Percentiles rank a stretch among this genome's conserved stretches.
Evolutionary conservation across 164 flowering plant genomes (phyloP).

Genomic region (Nymphaea thermarum): DNA sequence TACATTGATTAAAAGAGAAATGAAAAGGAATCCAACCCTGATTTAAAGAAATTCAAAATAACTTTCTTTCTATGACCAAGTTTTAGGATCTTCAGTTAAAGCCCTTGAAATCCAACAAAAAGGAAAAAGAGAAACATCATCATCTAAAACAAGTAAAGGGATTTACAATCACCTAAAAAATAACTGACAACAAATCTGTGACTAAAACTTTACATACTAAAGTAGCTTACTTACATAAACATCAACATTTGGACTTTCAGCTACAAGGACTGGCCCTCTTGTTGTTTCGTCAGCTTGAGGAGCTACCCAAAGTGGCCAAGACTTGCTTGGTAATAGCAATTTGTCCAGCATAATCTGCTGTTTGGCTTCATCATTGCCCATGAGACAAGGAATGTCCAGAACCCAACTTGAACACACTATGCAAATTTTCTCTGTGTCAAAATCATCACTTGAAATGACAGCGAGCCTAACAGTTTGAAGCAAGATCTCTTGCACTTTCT

Average conservation of each 20-base stretch:
- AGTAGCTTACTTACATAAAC: slow-evolving; percentile 18
- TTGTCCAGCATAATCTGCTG: slow-evolving; percentile 61
- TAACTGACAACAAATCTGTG: background rate
- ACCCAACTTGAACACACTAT: slow-evolving; percentile 55
- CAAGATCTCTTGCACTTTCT: slow-evolving; percentile 28
- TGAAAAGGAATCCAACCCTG: too few species aligned
- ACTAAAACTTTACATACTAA: background rate
- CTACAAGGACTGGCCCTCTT: slow-evolving; percentile 16
- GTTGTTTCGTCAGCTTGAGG: slow-evolving; percentile 19
- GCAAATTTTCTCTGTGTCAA: slow-evolving; percentile 15
- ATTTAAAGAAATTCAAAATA: too few species aligned
- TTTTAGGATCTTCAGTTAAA: too few species aligned
- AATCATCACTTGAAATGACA: slow-evolving; percentile 26
- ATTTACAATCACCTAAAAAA: too few species aligned
- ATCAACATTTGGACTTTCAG: slow-evolving; percentile 11
- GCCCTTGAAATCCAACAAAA: too few species aligned
- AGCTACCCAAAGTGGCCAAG: slow-evolving; percentile 54
- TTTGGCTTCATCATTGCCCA: slow-evolving; percentile 32
- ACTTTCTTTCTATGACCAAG: too few species aligned
- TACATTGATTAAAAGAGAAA: too few species aligned
- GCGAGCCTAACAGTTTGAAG: slow-evolving; percentile 40
- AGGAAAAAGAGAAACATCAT: too few species aligned
- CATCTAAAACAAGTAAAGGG: too few species aligned
- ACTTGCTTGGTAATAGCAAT: slow-evolving; percentile 29
- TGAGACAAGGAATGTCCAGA: slow-evolving; percentile 37